Percentiles rank a stretch among this genome's conserved stretches.
Evolutionary conservation across 441 rosid genomes (phyloP).

Genomic region (Gossypium armourianum): DNA sequence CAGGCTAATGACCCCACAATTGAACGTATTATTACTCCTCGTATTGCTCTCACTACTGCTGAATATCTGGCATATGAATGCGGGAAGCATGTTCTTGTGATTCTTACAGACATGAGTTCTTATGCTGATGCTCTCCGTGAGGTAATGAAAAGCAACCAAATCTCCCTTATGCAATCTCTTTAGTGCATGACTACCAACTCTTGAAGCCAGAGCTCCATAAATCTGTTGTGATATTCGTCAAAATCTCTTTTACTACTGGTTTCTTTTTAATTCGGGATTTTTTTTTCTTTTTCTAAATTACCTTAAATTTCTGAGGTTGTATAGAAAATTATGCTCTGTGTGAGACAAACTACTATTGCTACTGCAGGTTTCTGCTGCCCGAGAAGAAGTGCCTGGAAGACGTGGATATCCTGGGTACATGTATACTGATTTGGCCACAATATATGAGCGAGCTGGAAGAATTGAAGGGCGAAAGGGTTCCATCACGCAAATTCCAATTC

Average conservation of each 20-base stretch:
- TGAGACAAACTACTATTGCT: constrained; percentile 13
- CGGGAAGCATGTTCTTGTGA: constrained; percentile 96
- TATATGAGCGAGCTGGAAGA: constrained; percentile 95
- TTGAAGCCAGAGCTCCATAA: neutral
- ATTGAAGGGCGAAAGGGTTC: constrained; percentile 96
- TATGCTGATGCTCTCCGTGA: constrained; percentile 99
- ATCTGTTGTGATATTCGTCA: neutral
- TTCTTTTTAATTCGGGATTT: neutral
- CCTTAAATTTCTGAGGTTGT: neutral
- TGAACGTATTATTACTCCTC: constrained; percentile 87
- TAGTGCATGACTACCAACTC: neutral
- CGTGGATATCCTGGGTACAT: constrained; percentile 99
- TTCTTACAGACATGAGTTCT: constrained; percentile 91
- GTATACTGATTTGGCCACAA: constrained; percentile 98
- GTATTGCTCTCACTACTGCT: constrained; percentile 87
- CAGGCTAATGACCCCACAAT: constrained; percentile 99
- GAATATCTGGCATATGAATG: constrained; percentile 94
- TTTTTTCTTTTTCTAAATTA: neutral
- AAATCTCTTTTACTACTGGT: neutral
- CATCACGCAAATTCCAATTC: constrained; percentile 94
- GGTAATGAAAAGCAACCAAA: constrained; percentile 35
- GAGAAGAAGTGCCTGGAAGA: constrained; percentile 99
- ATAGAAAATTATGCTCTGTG: neutral
- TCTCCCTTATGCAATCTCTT: neutral
- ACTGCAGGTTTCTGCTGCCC: constrained; percentile 87